phyloP scores from a whole-genome alignment of 495 filamentous ascomycete genomes.

The Symbiotaphrina buchneri region DNA sequence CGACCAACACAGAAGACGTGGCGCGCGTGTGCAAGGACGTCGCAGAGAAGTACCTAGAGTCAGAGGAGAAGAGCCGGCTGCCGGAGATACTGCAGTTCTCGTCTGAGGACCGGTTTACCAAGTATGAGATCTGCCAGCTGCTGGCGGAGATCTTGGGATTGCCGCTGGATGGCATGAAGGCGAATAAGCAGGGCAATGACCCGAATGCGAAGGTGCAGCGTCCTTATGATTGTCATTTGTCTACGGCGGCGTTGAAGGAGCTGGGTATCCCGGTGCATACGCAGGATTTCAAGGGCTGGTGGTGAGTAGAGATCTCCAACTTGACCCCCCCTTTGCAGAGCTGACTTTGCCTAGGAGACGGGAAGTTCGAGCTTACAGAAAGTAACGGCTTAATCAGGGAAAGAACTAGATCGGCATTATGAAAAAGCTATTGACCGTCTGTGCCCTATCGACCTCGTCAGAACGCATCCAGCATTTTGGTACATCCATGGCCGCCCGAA shows the following conservation, averaged over 20 bases:
- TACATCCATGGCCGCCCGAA: too few species aligned
- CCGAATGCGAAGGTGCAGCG: constrained; percentile 51
- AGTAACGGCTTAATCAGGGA: too few species aligned
- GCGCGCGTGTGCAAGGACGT: constrained; percentile 56
- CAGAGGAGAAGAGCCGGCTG: constrained; percentile 19
- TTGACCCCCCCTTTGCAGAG: too few species aligned
- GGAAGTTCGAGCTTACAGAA: too few species aligned
- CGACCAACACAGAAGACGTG: constrained; percentile 74
- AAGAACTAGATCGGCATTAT: too few species aligned
- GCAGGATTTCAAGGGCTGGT: constrained; percentile 64
- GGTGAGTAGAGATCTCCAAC: too few species aligned
- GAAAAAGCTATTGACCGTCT: too few species aligned
- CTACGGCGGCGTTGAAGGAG: constrained; percentile 49
- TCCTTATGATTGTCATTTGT: constrained; percentile 79
- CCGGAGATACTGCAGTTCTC: constrained; percentile 71
- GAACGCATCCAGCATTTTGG: too few species aligned
- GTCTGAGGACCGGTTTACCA: constrained; percentile 69
- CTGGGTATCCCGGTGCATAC: constrained; percentile 58
- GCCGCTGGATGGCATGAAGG: constrained; percentile 41
- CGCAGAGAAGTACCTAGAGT: constrained; percentile 37
- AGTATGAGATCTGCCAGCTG: constrained; percentile 72
- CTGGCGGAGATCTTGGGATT: constrained; percentile 67
- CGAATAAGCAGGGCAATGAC: constrained; percentile 55
- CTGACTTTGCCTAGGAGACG: too few species aligned
- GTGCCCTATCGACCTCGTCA: too few species aligned